A percentile compares a stretch with the other conserved stretches of the same genome.
These are phyloP conservation scores for Hortiboletus campestris DNA, from an alignment of 768 basidiomycete genomes.

Conservation along the genomic window DNA sequence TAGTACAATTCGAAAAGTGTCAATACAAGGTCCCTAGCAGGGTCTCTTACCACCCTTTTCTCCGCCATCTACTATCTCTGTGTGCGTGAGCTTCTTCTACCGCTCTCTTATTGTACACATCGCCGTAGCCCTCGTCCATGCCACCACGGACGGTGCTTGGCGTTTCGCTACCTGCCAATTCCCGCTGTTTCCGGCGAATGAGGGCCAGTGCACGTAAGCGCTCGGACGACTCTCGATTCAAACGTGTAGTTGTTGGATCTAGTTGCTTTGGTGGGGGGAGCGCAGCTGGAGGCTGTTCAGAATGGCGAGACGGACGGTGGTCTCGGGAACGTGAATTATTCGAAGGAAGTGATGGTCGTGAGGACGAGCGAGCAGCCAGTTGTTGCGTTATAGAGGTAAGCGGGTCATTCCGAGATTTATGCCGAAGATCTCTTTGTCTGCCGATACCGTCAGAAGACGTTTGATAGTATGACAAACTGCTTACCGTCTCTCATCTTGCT, in stretches of 20 bases:
- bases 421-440: slow-evolving; percentile 62
- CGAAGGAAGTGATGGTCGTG: slow-evolving; percentile 12
- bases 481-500: slow-evolving; percentile 38
- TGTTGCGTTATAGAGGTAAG: slow-evolving; percentile 71
- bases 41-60: slow-evolving; percentile 32
- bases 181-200: slow-evolving; percentile 62
- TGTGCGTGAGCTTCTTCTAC: slow-evolving; percentile 67
- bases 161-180: slow-evolving; percentile 62
- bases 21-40: background rate
- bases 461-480: background rate
- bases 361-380: slow-evolving; percentile 42
- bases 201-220: slow-evolving; percentile 73
- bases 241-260: slow-evolving; percentile 51
- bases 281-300: slow-evolving; percentile 3
- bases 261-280: slow-evolving; percentile 30
- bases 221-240: slow-evolving; percentile 72
- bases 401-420: slow-evolving; percentile 67
- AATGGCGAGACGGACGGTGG: slow-evolving; percentile 8
- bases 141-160: slow-evolving; percentile 65
- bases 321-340: slow-evolving; percentile 18
- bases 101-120: slow-evolving; percentile 67
- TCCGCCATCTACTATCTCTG: slow-evolving; percentile 41
- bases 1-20: background rate
- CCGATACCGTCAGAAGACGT: background rate
- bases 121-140: slow-evolving; percentile 51